Conservation (phyloP, 2,329 filamentous ascomycete species). For the Orbilia ellipsospora region DNA sequence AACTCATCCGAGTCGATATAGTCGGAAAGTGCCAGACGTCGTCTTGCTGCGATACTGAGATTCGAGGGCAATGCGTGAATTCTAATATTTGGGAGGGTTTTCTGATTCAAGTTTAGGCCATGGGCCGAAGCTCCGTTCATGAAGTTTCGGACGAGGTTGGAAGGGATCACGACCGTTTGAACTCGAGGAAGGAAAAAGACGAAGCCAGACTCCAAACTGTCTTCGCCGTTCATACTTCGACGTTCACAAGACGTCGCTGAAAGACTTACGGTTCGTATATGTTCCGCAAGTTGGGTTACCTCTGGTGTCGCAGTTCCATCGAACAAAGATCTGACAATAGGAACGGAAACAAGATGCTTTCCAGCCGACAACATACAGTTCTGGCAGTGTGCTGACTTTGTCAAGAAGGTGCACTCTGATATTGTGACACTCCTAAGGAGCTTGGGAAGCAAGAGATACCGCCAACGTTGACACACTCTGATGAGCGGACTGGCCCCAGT, state of each 20-base stretch:
- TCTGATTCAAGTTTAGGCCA: constrained; percentile 21
- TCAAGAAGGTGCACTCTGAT: constrained; percentile 43
- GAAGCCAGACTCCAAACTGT: constrained; percentile 36
- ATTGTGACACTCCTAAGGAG: constrained; percentile 30
- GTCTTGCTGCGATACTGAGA: background rate
- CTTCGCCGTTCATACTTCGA: constrained; percentile 23
- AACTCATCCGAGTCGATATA: constrained; percentile 13
- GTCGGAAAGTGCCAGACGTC: constrained; percentile 9
- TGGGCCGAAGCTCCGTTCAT: constrained; percentile 30
- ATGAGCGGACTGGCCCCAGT: constrained; percentile 10
- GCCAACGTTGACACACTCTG: constrained; percentile 32
- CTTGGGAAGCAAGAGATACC: constrained; percentile 27
- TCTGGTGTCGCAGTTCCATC: constrained; percentile 33
- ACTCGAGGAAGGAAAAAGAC: constrained; percentile 37
- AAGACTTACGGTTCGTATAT: constrained; percentile 25
- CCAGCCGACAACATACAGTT: constrained; percentile 1
- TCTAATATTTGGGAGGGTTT: constrained; percentile 28
- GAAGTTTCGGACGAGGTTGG: constrained; percentile 20
- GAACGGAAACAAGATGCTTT: constrained; percentile 24
- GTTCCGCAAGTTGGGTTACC: constrained; percentile 13
- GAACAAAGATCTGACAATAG: constrained; percentile 31
- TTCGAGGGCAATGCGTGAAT: constrained; percentile 13
- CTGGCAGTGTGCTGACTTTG: constrained; percentile 32
- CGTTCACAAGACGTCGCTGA: constrained; percentile 15
- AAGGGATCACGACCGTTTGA: constrained; percentile 29